These are phyloP conservation scores for Umbelopsis sp. DNA, from an alignment of 192 early-diverging fungal genomes.

Conservation along the genomic window DNA sequence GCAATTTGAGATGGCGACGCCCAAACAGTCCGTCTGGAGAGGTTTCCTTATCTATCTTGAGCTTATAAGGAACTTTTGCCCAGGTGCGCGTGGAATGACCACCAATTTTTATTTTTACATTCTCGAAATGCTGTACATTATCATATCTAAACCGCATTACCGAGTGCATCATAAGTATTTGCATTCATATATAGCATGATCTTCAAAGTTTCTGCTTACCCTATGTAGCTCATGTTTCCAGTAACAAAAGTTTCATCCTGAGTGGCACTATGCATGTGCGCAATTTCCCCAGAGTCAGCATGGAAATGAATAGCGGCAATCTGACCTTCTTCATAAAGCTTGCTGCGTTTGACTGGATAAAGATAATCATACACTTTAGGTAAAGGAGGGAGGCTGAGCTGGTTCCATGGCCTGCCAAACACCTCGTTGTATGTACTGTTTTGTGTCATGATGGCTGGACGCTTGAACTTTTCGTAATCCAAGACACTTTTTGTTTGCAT, in stretches of 20 bases:
- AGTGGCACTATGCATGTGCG: constrained; percentile 24
- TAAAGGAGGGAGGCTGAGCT: constrained; percentile 7
- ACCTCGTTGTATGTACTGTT: constrained; percentile 25
- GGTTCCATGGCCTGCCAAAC: constrained; percentile 25
- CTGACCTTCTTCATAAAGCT: constrained; percentile 38
- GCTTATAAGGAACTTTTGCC: constrained; percentile 40
- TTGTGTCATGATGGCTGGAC: constrained; percentile 13
- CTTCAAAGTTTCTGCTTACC: not conserved
- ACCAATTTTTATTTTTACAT: constrained; percentile 37
- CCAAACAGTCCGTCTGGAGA: constrained; percentile 31
- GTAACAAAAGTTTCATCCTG: not conserved
- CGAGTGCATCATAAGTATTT: not conserved
- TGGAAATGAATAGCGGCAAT: constrained; percentile 40
- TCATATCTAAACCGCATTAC: constrained; percentile 9
- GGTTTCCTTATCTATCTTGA: constrained; percentile 38
- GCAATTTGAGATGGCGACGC: constrained; percentile 40
- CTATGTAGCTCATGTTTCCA: constrained; percentile 22
- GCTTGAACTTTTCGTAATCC: constrained; percentile 26
- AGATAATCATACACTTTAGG: constrained; percentile 19
- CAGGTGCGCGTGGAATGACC: constrained; percentile 37
- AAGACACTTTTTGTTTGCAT: not conserved
- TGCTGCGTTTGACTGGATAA: constrained; percentile 26
- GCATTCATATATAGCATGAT: not conserved
- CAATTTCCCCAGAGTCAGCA: constrained; percentile 26
- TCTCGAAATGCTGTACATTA: constrained; percentile 20